Base-by-base conservation (phyloP, 2,329 filamentous ascomycete species). In the Fusarium musae region DNA sequence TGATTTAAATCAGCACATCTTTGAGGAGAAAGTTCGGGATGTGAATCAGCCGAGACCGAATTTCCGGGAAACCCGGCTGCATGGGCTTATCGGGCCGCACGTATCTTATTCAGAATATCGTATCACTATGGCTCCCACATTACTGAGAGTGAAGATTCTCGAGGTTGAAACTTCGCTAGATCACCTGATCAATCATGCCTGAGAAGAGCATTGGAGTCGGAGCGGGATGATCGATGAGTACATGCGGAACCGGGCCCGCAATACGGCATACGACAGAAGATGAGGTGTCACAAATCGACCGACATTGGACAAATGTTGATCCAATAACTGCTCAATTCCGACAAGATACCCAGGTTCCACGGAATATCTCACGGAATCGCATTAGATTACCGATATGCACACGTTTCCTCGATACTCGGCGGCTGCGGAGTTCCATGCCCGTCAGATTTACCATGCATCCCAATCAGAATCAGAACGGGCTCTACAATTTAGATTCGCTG, bases 201-300 rank as follows among this genome's bases (percentile, higher is more conserved):
- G 19, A 21, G 13, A 39, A 26, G 13, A 13, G 6, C 0, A 17
- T 10, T n/a, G 19, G 7, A 21, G 32, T 21, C 15, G 17, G n/a
- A 11, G 32, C 32, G 13, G 42, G 42, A n/a, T 28, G 17, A n/a
- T 59, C 3, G 19, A 37, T 10, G 19, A 17, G 32, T 5, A 50
- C 19, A 17, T 59, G 56, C 56, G 56, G 56, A 50, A 37, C 42
- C 42, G 56, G 23, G 11, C n/a, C 42, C 56, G 56, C 56, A 59
- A 36, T 37, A 30, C 23, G 4, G 11, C 36, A 37, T 59, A 50
- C 15, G 42, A 50, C 23, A 13, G 19, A 28, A 50, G 42, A n/a
- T 59, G 56, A 59, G 42, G 56, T 59, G 19, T 50, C 56, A 59
- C 56, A 50, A 49, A 50, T 50, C 23, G 13, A 59, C 50, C 42